A percentile compares a stretch with the other conserved stretches of the same genome.
phyloP scores from a whole-genome alignment of 2,329 filamentous ascomycete species.

The Didymella arachidicola region DNA sequence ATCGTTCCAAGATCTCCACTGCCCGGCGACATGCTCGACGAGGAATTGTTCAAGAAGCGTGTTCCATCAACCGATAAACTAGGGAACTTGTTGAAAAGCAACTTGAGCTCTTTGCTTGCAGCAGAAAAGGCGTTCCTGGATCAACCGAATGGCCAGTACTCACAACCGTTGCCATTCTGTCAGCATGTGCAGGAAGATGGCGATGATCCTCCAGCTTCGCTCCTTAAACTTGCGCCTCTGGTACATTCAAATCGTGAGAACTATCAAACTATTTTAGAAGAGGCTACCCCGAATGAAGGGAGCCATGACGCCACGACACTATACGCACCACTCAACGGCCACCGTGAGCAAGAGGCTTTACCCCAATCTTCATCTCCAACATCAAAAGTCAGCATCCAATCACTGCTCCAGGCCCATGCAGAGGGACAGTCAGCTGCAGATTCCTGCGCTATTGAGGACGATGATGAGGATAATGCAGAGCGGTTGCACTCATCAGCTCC shows the following conservation, averaged over 20 bases:
- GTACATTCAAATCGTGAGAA: not conserved
- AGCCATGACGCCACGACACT: not conserved
- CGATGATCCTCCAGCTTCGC: not conserved
- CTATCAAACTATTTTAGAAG: not conserved
- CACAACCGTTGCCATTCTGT: not conserved
- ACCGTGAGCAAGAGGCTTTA: not conserved
- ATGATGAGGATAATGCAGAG: not conserved
- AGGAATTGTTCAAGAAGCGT: constrained; percentile 3
- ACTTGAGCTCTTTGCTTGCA: constrained; percentile 5
- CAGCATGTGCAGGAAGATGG: not conserved
- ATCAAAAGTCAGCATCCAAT: not conserved
- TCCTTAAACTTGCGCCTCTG: not conserved
- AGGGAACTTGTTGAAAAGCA: not conserved
- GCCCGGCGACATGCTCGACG: not conserved
- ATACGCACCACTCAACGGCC: not conserved
- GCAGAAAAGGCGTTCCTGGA: not conserved
- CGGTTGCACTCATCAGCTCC: not conserved
- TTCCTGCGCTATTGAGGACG: not conserved
- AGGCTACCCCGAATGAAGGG: not conserved
- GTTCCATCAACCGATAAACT: constrained; percentile 8
- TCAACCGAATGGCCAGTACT: not conserved
- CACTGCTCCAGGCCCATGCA: not conserved
- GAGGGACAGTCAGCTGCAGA: not conserved
- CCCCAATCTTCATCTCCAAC: not conserved
- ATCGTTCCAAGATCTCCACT: not conserved